Evolutionary conservation across 2,329 filamentous ascomycete species (phyloP).

Genomic region (Beauveria brongniartii): DNA sequence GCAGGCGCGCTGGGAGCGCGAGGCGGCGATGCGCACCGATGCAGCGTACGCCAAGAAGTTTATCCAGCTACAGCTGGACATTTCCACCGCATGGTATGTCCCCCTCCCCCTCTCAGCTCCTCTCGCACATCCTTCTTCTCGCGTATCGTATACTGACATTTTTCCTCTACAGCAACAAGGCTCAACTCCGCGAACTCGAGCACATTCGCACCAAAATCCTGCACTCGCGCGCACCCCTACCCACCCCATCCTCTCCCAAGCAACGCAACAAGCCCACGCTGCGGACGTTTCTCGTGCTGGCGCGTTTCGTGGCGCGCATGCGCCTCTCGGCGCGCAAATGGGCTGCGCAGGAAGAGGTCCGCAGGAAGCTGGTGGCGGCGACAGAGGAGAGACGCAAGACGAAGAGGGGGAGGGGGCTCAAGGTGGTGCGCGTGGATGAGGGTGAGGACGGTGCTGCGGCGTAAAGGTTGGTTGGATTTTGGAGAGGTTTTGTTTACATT

Average conservation of each 20-base stretch:
- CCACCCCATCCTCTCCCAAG: conserved; percentile 14
- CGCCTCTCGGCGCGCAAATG: conserved; percentile 40
- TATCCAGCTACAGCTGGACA: conserved; percentile 68
- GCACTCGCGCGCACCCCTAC: conserved; percentile 27
- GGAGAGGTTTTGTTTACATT: neutral
- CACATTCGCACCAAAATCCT: conserved; percentile 55
- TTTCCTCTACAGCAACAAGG: conserved; percentile 68
- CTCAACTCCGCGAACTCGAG: conserved; percentile 77
- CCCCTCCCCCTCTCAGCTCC: neutral
- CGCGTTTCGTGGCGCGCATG: conserved; percentile 46
- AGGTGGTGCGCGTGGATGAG: conserved; percentile 32
- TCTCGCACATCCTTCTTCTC: neutral
- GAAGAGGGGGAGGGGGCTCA: conserved; percentile 33
- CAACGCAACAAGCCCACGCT: conserved; percentile 25
- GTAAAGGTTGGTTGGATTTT: neutral
- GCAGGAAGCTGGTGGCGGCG: conserved; percentile 39
- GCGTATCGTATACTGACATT: conserved; percentile 16
- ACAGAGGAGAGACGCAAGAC: conserved; percentile 38
- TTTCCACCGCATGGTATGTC: conserved; percentile 85
- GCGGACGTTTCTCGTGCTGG: conserved; percentile 36
- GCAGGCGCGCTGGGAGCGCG: conserved; percentile 70
- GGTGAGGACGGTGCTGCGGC: neutral
- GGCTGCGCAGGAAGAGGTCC: conserved; percentile 43
- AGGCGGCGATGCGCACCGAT: conserved; percentile 70
- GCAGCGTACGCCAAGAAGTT: conserved; percentile 83